Evolutionary conservation across 1,139 yeast genomes (phyloP).

Genomic region (Hansenula lynferdii): DNA sequence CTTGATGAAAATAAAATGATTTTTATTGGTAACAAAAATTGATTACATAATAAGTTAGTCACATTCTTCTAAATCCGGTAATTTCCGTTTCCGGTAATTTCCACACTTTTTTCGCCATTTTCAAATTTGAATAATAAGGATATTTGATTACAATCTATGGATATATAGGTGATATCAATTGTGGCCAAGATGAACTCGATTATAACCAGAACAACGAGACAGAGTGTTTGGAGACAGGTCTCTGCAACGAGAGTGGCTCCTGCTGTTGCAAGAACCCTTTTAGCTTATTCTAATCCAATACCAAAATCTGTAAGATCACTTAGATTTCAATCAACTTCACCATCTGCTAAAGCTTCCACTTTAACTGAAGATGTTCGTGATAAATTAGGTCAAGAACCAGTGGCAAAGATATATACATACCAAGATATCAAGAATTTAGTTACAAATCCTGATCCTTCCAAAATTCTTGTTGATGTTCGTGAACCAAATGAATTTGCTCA

Average conservation of each 20-base stretch:
- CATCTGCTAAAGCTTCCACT: constrained; percentile 8
- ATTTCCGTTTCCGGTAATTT: constrained; percentile 5
- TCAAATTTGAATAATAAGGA: too few relatives aligned
- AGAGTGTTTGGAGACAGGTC: neutral
- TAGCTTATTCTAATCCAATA: neutral
- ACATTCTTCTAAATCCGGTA: neutral
- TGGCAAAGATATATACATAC: constrained; percentile 53
- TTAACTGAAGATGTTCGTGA: constrained; percentile 8
- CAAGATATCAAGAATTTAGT: constrained; percentile 49
- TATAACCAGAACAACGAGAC: neutral
- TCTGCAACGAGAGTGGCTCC: neutral
- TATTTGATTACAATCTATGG: too few relatives aligned
- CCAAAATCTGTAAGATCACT: neutral
- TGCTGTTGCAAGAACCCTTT: neutral
- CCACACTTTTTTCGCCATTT: too few relatives aligned
- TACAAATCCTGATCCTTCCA: constrained; percentile 33
- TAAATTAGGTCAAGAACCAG: constrained; percentile 15
- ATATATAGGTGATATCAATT: neutral
- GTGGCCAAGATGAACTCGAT: neutral
- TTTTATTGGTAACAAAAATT: too few relatives aligned
- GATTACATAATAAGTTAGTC: neutral
- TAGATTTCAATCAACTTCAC: constrained; percentile 11
- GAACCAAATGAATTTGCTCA: constrained; percentile 78
- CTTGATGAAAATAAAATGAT: constrained; percentile 1
- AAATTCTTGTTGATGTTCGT: constrained; percentile 78